These are phyloP conservation scores for Mucor circinelloides DNA, from an alignment of 371 early-diverging fungal species.

Conservation along the genomic window DNA sequence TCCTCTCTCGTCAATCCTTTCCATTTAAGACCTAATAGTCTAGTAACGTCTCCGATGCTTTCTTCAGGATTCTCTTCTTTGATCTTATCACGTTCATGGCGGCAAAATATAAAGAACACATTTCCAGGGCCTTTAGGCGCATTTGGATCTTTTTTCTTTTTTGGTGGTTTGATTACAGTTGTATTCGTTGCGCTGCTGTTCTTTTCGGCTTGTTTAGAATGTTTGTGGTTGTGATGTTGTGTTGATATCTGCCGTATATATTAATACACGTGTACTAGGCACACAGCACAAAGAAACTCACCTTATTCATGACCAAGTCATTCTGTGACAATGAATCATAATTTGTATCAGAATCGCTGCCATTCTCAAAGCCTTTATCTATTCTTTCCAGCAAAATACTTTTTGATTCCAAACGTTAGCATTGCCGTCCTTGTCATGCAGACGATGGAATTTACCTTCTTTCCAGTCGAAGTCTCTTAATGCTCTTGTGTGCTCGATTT, in stretches of 20 bases:
- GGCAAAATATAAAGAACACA: conserved; percentile 66
- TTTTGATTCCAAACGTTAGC: background rate
- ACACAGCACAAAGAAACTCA: background rate
- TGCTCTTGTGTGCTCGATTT: conserved; percentile 45
- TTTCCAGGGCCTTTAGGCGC: conserved; percentile 72
- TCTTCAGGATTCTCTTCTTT: conserved; percentile 60
- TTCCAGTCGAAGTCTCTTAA: conserved; percentile 42
- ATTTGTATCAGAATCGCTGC: conserved; percentile 29
- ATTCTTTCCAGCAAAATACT: conserved; percentile 37
- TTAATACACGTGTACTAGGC: conserved; percentile 1
- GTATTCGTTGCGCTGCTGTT: background rate
- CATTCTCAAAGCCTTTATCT: conserved; percentile 15
- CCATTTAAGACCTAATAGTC: conserved; percentile 55
- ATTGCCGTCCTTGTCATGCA: background rate
- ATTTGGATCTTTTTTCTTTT: conserved; percentile 63
- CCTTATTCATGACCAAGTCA: conserved; percentile 15
- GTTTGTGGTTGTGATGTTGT: background rate
- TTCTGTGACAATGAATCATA: conserved; percentile 17
- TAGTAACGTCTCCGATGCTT: conserved; percentile 53
- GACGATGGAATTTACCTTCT: conserved; percentile 25
- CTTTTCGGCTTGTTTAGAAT: background rate
- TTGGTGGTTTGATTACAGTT: conserved; percentile 32
- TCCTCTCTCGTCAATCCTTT: conserved; percentile 50
- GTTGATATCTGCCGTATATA: background rate
- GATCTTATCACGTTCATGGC: conserved; percentile 57